Conservation (phyloP, 116 monocot species). For the Papilionanthe hybrid region DNA sequence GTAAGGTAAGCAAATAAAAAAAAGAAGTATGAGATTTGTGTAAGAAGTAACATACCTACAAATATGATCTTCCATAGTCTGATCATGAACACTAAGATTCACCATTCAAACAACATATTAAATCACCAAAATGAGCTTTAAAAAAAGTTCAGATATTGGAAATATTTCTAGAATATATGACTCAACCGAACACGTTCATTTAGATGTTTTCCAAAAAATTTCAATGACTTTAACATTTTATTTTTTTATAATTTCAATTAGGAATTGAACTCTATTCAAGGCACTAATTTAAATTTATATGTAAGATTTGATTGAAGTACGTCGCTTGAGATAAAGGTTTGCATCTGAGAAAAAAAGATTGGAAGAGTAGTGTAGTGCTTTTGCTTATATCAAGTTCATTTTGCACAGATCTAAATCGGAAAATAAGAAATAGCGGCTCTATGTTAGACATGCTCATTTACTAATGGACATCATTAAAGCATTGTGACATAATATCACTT, state of each 20-base stretch:
- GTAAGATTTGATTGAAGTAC: too few relatives aligned
- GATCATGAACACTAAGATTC: background rate
- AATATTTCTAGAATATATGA: background rate
- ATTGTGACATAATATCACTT: too few relatives aligned
- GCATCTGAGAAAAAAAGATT: too few relatives aligned
- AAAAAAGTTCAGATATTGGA: background rate
- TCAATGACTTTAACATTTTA: too few relatives aligned
- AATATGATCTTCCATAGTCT: slow-evolving; percentile 1
- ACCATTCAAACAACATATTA: background rate
- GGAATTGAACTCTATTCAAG: background rate
- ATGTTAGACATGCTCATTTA: too few relatives aligned
- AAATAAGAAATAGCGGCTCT: too few relatives aligned
- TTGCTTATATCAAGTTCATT: too few relatives aligned
- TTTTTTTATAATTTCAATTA: background rate
- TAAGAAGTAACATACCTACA: background rate
- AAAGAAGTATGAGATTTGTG: background rate
- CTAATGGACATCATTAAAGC: too few relatives aligned
- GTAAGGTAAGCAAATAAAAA: background rate
- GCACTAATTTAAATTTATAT: background rate
- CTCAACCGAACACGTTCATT: background rate
- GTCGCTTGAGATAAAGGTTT: too few relatives aligned
- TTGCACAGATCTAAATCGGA: too few relatives aligned
- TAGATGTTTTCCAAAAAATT: too few relatives aligned
- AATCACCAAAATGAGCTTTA: background rate
- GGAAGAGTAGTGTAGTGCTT: too few relatives aligned